phyloP scores from a whole-genome alignment of 257 asterid genomes.

The Scutellaria galericulata region DNA sequence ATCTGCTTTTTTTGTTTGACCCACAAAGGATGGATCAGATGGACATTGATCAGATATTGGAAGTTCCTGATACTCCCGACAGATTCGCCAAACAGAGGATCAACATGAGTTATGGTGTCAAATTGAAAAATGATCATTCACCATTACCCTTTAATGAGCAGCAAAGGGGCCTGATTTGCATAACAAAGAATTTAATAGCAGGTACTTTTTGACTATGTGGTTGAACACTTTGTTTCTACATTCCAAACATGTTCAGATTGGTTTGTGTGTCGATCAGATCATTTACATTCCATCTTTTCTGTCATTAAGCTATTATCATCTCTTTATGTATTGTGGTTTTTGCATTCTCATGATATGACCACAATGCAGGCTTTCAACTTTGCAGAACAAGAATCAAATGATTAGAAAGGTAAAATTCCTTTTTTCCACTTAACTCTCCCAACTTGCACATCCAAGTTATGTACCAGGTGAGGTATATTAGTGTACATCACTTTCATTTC shows the following conservation, averaged over 20 bases:
- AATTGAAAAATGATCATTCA: slow-evolving; percentile 34
- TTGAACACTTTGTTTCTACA: slow-evolving; percentile 1
- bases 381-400: too few species aligned
- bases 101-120: slow-evolving; percentile 37
- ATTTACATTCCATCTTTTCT: not conserved
- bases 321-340: slow-evolving; percentile 16
- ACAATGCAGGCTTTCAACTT: too few species aligned
- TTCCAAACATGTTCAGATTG: slow-evolving; percentile 24
- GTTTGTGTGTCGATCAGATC: slow-evolving; percentile 4
- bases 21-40: slow-evolving; percentile 71
- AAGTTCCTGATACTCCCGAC: slow-evolving; percentile 85
- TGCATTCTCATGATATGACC: slow-evolving; percentile 9
- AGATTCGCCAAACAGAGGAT: slow-evolving; percentile 44
- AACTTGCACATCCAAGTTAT: too few species aligned
- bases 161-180: slow-evolving; percentile 39
- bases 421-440: too few species aligned
- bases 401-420: too few species aligned
- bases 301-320: slow-evolving; percentile 22
- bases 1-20: slow-evolving; percentile 27
- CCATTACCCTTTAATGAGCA: slow-evolving; percentile 32
- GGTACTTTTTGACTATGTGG: slow-evolving; percentile 47
- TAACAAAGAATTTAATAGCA: slow-evolving; percentile 15
- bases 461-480: too few species aligned
- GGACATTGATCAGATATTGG: slow-evolving; percentile 56
- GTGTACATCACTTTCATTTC: too few species aligned